These are phyloP conservation scores for Malassezia restricta DNA, from an alignment of 1,284 basidiomycete species.

Conservation along the genomic window DNA sequence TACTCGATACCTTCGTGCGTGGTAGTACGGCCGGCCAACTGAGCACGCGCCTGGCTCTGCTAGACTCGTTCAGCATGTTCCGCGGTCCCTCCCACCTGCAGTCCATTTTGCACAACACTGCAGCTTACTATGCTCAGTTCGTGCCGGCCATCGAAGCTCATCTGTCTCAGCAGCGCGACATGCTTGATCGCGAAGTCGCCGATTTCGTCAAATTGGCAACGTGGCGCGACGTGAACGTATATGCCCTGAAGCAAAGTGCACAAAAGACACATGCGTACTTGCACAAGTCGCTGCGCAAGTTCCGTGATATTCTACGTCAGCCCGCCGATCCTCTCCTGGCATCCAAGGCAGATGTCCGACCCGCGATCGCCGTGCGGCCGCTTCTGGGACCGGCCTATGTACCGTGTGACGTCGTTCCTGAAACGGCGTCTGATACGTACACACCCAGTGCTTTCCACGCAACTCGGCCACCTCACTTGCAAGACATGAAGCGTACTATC, in stretches of 20 bases:
- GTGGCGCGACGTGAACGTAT: conserved; percentile 95
- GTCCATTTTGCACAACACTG: conserved; percentile 54
- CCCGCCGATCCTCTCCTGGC: conserved; percentile 50
- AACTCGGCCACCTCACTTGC: conserved; percentile 1
- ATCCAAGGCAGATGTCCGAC: conserved; percentile 21
- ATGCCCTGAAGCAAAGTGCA: conserved; percentile 82
- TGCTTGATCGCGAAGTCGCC: conserved; percentile 68
- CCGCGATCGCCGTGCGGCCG: conserved; percentile 13
- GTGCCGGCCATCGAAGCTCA: conserved; percentile 51
- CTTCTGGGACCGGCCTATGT: conserved; percentile 12
- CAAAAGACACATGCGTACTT: conserved; percentile 79
- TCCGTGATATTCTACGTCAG: conserved; percentile 73
- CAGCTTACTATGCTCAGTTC: conserved; percentile 60
- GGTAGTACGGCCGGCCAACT: conserved; percentile 76
- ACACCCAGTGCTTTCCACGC: background rate
- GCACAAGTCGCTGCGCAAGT: conserved; percentile 81
- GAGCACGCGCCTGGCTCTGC: conserved; percentile 57
- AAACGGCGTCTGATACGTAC: background rate
- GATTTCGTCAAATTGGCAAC: conserved; percentile 86
- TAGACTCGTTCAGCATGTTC: conserved; percentile 57
- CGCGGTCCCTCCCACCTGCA: background rate
- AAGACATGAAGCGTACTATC: conserved; percentile 16
- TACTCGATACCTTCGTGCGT: conserved; percentile 70
- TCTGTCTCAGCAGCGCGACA: conserved; percentile 55
- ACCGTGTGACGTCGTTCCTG: background rate